Percentiles rank a stretch among this genome's conserved stretches.
phyloP scores from a whole-genome alignment of 2,329 filamentous ascomycete species.

The Ophiosphaerella herpotricha region DNA sequence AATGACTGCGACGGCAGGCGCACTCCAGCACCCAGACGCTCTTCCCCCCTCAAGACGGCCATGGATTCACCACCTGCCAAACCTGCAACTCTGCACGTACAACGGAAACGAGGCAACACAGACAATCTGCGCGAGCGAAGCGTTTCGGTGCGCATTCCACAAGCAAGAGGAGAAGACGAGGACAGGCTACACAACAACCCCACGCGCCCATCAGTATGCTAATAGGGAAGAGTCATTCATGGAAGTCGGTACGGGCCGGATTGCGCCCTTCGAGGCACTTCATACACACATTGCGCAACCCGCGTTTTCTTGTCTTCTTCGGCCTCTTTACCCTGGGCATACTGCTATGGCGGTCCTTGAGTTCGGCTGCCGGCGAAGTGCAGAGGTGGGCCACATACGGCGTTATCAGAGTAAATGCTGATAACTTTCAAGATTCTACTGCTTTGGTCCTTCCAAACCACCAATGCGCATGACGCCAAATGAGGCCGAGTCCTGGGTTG shows the following conservation, averaged over 20 bases:
- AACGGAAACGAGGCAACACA: slow-evolving; percentile 35
- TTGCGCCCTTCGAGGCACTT: slow-evolving; percentile 75
- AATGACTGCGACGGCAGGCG: neutral
- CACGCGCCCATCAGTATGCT: slow-evolving; percentile 64
- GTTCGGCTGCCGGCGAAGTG: slow-evolving; percentile 80
- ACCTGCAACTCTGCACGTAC: slow-evolving; percentile 32
- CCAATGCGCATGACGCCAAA: slow-evolving; percentile 94
- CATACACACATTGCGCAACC: slow-evolving; percentile 68
- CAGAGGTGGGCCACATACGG: slow-evolving; percentile 69
- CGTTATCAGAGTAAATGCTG: neutral
- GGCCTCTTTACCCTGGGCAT: slow-evolving; percentile 72
- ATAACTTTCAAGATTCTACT: slow-evolving; percentile 77
- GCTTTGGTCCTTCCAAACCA: slow-evolving; percentile 93
- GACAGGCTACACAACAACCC: slow-evolving; percentile 21
- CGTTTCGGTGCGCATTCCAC: slow-evolving; percentile 38
- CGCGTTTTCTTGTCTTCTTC: slow-evolving; percentile 76
- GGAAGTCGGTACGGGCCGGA: slow-evolving; percentile 84
- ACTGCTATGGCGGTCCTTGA: slow-evolving; percentile 86
- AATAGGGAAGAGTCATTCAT: slow-evolving; percentile 85
- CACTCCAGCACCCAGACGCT: neutral
- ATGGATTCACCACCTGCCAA: slow-evolving; percentile 32
- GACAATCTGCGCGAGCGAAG: slow-evolving; percentile 35
- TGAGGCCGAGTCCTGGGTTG: slow-evolving; percentile 87
- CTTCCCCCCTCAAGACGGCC: slow-evolving; percentile 8
- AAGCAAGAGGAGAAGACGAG: slow-evolving; percentile 32